phyloP scores from a whole-genome alignment of 2,329 filamentous ascomycete species.

The Penicillium sp. region DNA sequence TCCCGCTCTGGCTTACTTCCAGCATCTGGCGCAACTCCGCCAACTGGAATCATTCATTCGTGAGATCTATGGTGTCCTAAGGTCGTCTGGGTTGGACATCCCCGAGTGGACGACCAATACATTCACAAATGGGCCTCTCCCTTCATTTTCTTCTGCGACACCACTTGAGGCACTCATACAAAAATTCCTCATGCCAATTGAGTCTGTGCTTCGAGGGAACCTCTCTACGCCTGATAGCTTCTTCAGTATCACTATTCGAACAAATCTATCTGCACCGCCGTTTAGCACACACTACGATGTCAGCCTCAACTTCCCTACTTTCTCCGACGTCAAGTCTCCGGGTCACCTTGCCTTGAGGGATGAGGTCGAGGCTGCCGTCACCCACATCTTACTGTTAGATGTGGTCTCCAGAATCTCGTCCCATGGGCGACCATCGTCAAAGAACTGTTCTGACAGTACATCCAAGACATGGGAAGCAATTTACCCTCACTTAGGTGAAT shows the following conservation, averaged over 20 bases:
- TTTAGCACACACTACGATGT: conserved; percentile 43
- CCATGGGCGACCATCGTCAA: conserved; percentile 1
- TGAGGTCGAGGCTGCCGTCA: conserved; percentile 36
- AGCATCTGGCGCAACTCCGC: conserved; percentile 46
- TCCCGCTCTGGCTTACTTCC: conserved; percentile 55
- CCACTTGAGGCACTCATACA: conserved; percentile 44
- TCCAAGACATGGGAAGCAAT: conserved; percentile 28
- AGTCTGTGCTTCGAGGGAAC: conserved; percentile 42
- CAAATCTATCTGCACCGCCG: conserved; percentile 32
- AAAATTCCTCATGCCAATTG: conserved; percentile 43
- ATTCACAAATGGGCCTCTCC: conserved; percentile 25
- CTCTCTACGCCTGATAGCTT: conserved; percentile 37
- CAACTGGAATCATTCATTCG: conserved; percentile 36
- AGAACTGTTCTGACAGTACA: background rate
- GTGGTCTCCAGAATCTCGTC: conserved; percentile 35
- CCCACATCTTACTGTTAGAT: conserved; percentile 40
- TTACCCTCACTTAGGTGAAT: conserved; percentile 38
- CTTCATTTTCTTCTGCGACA: conserved; percentile 4
- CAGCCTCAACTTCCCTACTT: conserved; percentile 32
- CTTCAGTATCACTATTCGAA: conserved; percentile 40
- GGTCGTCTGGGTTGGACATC: conserved; percentile 32
- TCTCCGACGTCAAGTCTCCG: conserved; percentile 34
- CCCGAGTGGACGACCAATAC: conserved; percentile 26
- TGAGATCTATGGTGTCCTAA: conserved; percentile 32
- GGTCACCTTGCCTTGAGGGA: conserved; percentile 33